Conservation (phyloP, 805 yeast genomes). For the Kuraishia hungarica region DNA sequence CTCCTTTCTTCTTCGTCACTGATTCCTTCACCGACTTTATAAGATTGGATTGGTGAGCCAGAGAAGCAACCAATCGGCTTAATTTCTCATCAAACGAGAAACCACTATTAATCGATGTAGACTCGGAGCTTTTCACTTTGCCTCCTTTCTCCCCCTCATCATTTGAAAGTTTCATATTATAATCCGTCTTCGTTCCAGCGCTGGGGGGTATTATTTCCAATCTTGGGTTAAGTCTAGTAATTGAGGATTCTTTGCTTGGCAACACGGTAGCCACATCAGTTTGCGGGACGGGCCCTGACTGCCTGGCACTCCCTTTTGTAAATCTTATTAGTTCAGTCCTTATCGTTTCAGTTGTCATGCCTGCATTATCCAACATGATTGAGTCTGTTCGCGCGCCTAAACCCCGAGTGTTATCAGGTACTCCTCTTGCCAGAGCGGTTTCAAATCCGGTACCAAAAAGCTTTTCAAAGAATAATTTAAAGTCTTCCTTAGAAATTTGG, state of each 20-base stretch:
- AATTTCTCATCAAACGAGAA: neutral
- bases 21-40: neutral
- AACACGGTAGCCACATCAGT: too few relatives aligned
- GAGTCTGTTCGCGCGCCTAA: constrained; percentile 2
- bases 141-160: neutral
- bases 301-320: constrained; percentile 6
- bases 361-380: neutral
- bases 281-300: neutral
- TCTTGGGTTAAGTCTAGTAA: too few relatives aligned
- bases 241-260: neutral
- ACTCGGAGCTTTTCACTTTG: neutral
- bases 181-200: neutral
- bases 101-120: neutral
- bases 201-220: neutral
- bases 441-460: constrained; percentile 9
- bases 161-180: neutral
- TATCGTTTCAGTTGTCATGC: neutral
- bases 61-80: neutral
- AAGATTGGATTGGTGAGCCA: neutral
- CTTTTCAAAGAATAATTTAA: constrained; percentile 9
- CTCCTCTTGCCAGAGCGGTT: constrained; percentile 4
- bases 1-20: neutral
- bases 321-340: constrained; percentile 4
- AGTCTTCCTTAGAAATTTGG: constrained; percentile 7
- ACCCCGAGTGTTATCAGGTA: neutral